These are phyloP conservation scores for Mycosarcoma mackinlayi DNA, from an alignment of 1,284 basidiomycete species.

Conservation along the genomic window DNA sequence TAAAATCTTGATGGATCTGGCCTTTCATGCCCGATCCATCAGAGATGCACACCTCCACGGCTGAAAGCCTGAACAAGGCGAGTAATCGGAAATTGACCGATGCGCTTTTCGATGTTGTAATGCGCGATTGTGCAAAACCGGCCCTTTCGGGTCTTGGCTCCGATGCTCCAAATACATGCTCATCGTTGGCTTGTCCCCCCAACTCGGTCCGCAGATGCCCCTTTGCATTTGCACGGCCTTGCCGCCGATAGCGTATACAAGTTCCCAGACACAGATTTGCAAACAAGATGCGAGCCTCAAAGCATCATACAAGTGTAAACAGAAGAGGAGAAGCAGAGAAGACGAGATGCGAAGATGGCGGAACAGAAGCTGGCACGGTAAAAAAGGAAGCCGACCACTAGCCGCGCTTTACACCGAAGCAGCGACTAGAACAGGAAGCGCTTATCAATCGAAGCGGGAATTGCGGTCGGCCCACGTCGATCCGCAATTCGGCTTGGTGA, in stretches of 20 bases:
- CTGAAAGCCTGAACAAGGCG: no score
- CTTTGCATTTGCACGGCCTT: no score
- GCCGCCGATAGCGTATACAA: no score
- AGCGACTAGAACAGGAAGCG: neutral
- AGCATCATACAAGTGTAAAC: no score
- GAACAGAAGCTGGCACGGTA: neutral
- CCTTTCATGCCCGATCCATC: no score
- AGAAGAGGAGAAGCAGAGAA: no score
- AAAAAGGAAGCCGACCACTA: neutral
- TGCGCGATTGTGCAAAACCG: no score
- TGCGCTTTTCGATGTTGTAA: neutral
- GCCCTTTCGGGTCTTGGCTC: slow-evolving; percentile 6
- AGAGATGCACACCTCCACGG: no score
- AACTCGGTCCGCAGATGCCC: neutral
- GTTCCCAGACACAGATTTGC: no score
- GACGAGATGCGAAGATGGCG: no score
- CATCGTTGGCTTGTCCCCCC: neutral
- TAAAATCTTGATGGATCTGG: no score
- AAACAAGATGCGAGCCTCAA: no score
- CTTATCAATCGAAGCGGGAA: slow-evolving; percentile 4
- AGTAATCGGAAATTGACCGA: slow-evolving; percentile 12
- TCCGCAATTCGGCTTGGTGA: neutral
- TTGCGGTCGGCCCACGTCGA: slow-evolving; percentile 25
- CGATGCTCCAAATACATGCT: neutral
- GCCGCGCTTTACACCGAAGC: neutral